Evolutionary conservation across 2,329 filamentous ascomycete genomes (phyloP).

Genomic region (Pyrenochaeta sp.): DNA sequence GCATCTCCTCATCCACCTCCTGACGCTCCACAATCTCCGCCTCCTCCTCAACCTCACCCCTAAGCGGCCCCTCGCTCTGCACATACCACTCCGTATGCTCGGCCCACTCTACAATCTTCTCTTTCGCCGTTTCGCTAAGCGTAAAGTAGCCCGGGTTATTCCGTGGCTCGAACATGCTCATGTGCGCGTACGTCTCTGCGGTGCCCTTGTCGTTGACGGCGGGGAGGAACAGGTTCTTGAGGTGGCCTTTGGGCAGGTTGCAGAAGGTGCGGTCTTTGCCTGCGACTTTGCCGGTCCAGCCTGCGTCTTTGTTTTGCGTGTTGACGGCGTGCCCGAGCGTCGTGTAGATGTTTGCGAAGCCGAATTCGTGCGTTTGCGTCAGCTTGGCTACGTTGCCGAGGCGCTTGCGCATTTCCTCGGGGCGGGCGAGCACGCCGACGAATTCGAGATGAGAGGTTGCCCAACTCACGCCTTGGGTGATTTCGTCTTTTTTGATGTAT

Average conservation of each 20-base stretch:
- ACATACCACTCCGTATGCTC: conserved; percentile 71
- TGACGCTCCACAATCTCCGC: conserved; percentile 40
- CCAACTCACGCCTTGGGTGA: conserved; percentile 80
- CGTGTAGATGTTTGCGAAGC: conserved; percentile 88
- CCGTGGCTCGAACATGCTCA: conserved; percentile 75
- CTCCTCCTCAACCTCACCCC: conserved; percentile 38
- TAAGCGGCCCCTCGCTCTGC: conserved; percentile 43
- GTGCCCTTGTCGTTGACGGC: conserved; percentile 76
- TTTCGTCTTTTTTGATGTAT: conserved; percentile 83
- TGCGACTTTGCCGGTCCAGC: conserved; percentile 63
- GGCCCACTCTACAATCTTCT: conserved; percentile 70
- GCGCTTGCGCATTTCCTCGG: conserved; percentile 79
- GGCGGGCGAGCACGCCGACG: conserved; percentile 85
- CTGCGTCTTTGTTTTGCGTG: conserved; percentile 47
- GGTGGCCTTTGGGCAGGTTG: conserved; percentile 59
- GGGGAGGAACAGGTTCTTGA: conserved; percentile 44
- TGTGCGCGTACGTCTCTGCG: conserved; percentile 84
- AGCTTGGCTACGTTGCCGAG: conserved; percentile 72
- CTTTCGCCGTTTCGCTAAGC: conserved; percentile 70
- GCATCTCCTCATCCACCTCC: conserved; percentile 29
- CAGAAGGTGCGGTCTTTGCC: conserved; percentile 86
- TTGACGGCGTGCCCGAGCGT: conserved; percentile 74
- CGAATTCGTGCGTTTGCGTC: conserved; percentile 70
- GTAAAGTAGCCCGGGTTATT: conserved; percentile 76
- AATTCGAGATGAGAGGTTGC: conserved; percentile 92